These are phyloP conservation scores for Nidula microcarpa DNA, from an alignment of 768 basidiomycete species.

Conservation along the genomic window DNA sequence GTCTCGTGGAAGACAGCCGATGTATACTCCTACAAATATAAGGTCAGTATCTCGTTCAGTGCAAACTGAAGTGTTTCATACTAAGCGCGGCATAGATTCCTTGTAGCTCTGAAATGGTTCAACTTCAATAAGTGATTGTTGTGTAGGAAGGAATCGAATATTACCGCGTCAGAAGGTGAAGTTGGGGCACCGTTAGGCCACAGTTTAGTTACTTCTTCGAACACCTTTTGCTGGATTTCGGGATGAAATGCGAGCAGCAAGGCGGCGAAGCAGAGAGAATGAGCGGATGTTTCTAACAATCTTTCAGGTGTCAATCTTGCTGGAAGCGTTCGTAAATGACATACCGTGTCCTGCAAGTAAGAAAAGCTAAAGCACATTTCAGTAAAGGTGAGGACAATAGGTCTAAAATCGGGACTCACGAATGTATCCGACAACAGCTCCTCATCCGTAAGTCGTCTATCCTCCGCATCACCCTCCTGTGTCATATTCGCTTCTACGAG, in stretches of 20 bases:
- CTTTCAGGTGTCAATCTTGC: not conserved
- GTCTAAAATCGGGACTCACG: conserved; percentile 21
- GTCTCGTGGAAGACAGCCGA: conserved; percentile 41
- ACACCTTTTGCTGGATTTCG: conserved; percentile 42
- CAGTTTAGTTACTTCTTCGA: conserved; percentile 31
- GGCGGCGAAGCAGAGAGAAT: conserved; percentile 39
- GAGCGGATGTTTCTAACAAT: conserved; percentile 42
- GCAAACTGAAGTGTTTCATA: conserved; percentile 10
- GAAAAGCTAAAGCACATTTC: conserved; percentile 26
- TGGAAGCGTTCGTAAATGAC: not conserved
- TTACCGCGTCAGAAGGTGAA: conserved; percentile 20
- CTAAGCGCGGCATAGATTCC: conserved; percentile 32
- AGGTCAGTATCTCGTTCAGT: not conserved
- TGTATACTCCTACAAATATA: conserved; percentile 32
- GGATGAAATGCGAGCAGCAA: conserved; percentile 46
- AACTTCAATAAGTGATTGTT: not conserved
- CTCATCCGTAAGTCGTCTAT: conserved; percentile 33
- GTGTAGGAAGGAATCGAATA: not conserved
- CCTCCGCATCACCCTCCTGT: conserved; percentile 19
- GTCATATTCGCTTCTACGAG: conserved; percentile 46
- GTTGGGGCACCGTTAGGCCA: conserved; percentile 35
- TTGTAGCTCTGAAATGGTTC: conserved; percentile 29
- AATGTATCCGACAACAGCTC: conserved; percentile 48
- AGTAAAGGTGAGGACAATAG: not conserved
- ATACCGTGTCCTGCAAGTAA: conserved; percentile 48